These are phyloP conservation scores for Oxytropis ochrocephala DNA, from an alignment of 306 rosid genomes.

Conservation along the genomic window DNA sequence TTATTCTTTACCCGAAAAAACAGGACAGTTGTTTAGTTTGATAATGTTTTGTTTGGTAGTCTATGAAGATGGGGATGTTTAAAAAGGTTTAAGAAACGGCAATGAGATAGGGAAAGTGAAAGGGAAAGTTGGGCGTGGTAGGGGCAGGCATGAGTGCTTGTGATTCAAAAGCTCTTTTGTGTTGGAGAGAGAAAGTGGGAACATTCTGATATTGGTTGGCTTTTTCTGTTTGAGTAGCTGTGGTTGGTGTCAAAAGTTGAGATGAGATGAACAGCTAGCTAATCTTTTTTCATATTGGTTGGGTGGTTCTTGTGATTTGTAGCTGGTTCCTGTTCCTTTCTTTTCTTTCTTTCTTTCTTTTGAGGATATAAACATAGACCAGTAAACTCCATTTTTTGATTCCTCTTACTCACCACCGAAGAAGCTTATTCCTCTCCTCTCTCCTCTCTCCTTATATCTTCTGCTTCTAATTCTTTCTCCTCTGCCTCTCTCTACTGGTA, in stretches of 20 bases:
- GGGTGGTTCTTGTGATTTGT: slow-evolving; percentile 25
- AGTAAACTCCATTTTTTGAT: slow-evolving; percentile 11
- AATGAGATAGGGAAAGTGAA: neutral
- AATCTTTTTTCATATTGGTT: slow-evolving; percentile 32
- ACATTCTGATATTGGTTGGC: slow-evolving; percentile 74
- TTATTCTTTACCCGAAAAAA: neutral
- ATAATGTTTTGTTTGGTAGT: neutral
- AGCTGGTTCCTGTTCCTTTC: neutral
- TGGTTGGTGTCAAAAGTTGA: slow-evolving; percentile 74
- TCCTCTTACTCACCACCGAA: slow-evolving; percentile 12
- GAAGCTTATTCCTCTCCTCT: neutral
- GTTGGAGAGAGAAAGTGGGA: slow-evolving; percentile 39
- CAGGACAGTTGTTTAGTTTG: neutral
- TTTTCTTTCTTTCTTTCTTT: neutral
- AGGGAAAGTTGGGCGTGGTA: slow-evolving; percentile 26
- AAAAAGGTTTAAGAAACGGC: neutral
- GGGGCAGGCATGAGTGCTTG: slow-evolving; percentile 49
- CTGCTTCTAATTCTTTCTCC: neutral
- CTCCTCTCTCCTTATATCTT: neutral
- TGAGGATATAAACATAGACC: too few relatives aligned
- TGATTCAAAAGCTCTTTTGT: slow-evolving; percentile 57
- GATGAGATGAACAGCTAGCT: slow-evolving; percentile 58
- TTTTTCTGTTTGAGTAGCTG: slow-evolving; percentile 52
- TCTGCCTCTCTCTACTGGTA: neutral
- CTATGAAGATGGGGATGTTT: neutral